Conservation (phyloP, 2,329 filamentous ascomycete species). For the Chrysoporthe deuterocubensis region DNA sequence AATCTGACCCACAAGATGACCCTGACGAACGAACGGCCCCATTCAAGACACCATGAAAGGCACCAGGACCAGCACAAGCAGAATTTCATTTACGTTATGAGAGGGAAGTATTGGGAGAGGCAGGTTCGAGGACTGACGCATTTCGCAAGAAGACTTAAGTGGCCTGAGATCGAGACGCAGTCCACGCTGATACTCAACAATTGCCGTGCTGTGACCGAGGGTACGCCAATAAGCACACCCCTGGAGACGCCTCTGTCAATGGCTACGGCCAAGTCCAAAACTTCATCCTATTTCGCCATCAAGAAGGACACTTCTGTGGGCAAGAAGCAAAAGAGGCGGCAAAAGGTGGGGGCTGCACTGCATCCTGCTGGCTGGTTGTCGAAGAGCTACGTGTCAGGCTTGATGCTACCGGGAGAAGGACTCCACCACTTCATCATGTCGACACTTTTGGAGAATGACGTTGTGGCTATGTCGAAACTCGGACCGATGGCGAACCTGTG, state of each 20-base stretch:
- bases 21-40: constrained; percentile 41
- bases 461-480: constrained; percentile 59
- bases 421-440: constrained; percentile 68
- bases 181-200: constrained; percentile 54
- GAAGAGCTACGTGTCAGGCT: constrained; percentile 67
- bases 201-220: constrained; percentile 47
- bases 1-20: constrained; percentile 60
- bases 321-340: constrained; percentile 47
- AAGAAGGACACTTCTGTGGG: constrained; percentile 33
- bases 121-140: constrained; percentile 66
- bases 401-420: constrained; percentile 67
- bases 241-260: constrained; percentile 42
- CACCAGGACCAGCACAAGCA: constrained; percentile 44
- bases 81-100: constrained; percentile 52
- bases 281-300: constrained; percentile 51
- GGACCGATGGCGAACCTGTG: constrained; percentile 66
- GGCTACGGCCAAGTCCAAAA: constrained; percentile 39
- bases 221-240: constrained; percentile 47
- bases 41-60: constrained; percentile 40
- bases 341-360: constrained; percentile 60
- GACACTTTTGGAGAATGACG: constrained; percentile 67
- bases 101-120: constrained; percentile 58
- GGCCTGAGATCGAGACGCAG: constrained; percentile 63
- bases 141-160: constrained; percentile 65
- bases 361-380: constrained; percentile 68